Conservation (phyloP, 2,329 filamentous ascomycete genomes). For the Orbilia blumenaviensis region DNA sequence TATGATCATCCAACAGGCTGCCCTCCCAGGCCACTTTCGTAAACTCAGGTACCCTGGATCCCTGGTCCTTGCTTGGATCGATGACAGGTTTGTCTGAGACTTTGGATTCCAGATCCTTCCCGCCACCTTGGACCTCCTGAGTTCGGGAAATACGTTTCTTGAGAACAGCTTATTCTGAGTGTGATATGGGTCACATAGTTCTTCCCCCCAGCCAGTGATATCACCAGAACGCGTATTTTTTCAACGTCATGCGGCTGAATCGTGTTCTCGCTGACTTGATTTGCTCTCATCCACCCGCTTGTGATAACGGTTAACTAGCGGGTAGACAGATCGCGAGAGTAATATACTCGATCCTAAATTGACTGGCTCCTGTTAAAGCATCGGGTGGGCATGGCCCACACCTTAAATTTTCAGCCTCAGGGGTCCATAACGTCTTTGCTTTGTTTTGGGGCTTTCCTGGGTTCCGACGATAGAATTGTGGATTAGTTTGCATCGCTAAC, state of each 20-base stretch:
- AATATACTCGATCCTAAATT: constrained; percentile 22
- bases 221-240: not conserved
- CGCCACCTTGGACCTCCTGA: not conserved
- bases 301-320: constrained; percentile 27
- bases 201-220: not conserved
- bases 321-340: constrained; percentile 24
- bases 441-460: not conserved
- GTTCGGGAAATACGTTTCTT: not conserved
- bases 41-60: constrained; percentile 1
- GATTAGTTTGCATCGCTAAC: not conserved
- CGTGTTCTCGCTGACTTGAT: not conserved
- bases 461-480: constrained; percentile 5
- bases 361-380: constrained; percentile 47
- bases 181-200: not conserved
- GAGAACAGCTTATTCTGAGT: not conserved
- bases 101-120: not conserved
- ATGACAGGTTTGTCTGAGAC: constrained; percentile 51
- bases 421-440: not conserved
- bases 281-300: not conserved
- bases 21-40: constrained; percentile 18
- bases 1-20: constrained; percentile 37
- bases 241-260: constrained; percentile 16
- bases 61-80: not conserved
- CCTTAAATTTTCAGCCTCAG: constrained; percentile 45
- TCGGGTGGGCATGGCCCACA: not conserved